phyloP scores from a whole-genome alignment of 2,329 filamentous ascomycete genomes.

The Fusarium falciforme region DNA sequence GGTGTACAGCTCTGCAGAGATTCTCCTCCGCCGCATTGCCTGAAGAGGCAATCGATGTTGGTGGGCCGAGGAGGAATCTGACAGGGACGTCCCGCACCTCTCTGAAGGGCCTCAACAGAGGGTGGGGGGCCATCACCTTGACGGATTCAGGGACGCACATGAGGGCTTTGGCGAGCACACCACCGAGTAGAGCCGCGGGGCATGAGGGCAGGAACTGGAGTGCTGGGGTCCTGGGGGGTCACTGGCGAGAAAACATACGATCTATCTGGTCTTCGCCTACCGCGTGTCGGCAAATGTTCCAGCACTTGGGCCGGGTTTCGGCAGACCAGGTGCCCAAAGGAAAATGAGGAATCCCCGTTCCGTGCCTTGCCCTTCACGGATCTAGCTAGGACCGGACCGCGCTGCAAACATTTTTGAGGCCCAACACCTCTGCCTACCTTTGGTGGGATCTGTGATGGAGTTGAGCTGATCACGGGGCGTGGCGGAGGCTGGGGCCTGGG shows the following conservation, averaged over 20 bases:
- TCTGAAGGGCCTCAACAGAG: slow-evolving; percentile 37
- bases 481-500: slow-evolving; percentile 26
- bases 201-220: slow-evolving; percentile 15
- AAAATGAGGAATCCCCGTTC: not conserved
- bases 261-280: slow-evolving; percentile 23
- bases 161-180: slow-evolving; percentile 26
- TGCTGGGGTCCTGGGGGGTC: not conserved
- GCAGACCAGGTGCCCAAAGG: slow-evolving; percentile 16
- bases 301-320: slow-evolving; percentile 18
- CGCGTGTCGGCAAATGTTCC: slow-evolving; percentile 13
- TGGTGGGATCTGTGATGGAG: not conserved
- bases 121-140: slow-evolving; percentile 40
- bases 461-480: slow-evolving; percentile 2
- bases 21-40: slow-evolving; percentile 23
- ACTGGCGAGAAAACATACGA: slow-evolving; percentile 38
- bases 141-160: slow-evolving; percentile 34
- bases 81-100: slow-evolving; percentile 26
- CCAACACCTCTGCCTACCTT: not conserved
- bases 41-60: slow-evolving; percentile 36
- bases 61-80: slow-evolving; percentile 35
- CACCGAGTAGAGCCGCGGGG: slow-evolving; percentile 25
- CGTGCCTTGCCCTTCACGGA: not conserved
- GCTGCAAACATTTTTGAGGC: slow-evolving; percentile 1
- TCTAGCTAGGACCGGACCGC: not conserved
- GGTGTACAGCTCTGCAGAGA: slow-evolving; percentile 8